phyloP scores from a whole-genome alignment of 169 alveolate species.

The Perkinsus chesapeaki region DNA sequence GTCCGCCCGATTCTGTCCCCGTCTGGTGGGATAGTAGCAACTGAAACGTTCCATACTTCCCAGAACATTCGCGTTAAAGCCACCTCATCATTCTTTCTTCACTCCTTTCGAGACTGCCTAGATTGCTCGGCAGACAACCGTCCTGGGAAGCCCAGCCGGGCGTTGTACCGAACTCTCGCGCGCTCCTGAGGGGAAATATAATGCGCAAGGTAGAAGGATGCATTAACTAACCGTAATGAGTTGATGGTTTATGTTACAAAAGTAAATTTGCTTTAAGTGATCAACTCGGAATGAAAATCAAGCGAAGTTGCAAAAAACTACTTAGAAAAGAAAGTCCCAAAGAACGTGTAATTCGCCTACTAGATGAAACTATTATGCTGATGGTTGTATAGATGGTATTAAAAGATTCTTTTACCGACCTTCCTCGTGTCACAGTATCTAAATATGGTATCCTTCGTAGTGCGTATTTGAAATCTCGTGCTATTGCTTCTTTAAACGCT shows the following conservation, averaged over 20 bases:
- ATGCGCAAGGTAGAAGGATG: no score
- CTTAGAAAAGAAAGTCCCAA: no score
- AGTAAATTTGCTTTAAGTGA: no score
- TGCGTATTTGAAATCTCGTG: neutral
- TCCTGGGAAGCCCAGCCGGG: neutral
- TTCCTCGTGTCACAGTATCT: neutral
- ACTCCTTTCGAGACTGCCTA: neutral
- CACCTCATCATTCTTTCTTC: neutral
- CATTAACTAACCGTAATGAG: no score
- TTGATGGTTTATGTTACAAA: no score
- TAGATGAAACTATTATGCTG: no score
- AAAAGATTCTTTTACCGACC: no score
- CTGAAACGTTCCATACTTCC: neutral
- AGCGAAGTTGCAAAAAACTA: no score
- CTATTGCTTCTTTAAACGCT: neutral
- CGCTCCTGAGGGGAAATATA: no score
- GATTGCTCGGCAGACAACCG: neutral
- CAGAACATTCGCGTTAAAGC: neutral
- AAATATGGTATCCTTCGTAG: neutral
- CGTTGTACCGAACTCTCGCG: neutral
- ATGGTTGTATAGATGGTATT: no score
- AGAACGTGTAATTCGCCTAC: no score
- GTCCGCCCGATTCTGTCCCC: neutral
- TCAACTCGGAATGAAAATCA: no score
- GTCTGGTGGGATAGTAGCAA: neutral